Evolutionary conservation across 1,139 yeast genomes (phyloP), one percentile per base, ranked within the genome.

Genomic region (Suhomyces anneliseae): DNA sequence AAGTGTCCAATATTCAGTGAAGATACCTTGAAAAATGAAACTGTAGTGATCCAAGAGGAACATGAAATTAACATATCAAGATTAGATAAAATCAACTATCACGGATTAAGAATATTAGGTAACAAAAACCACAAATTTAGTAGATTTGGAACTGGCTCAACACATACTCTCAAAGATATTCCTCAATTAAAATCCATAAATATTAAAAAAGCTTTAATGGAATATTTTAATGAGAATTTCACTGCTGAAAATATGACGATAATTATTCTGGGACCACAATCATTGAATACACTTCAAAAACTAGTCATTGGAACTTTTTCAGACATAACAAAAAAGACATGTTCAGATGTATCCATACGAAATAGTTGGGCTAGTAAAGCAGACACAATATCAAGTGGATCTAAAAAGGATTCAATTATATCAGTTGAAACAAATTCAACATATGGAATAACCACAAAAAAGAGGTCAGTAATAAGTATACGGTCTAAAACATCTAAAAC

Each of bases 211-310:
- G 54, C 51, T 27, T 49, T 77, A 11, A 36, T 47, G 1, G 40
- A 52, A 1, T 74, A 70, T 55, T 77, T 65, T 48, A 39, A 61
- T 1, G 26, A 48, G 0, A 54, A 70, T 45, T 80, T 67, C 48
- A 42, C 45, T 6, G 60, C 78, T 0, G 58, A 60, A 6, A 82
- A 74, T 41, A 78, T 83, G 78, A 66, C 80, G 0, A 46, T 85
- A 32, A 87, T 85, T 1, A 54, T 86, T 2, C 72, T 78, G 54
- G 85, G 90, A 0, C 82, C 89, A 0, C 85, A 83, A 49, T 82
- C 90, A 0, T 55, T 84, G 38, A 82, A 82, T 51, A 63, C 68
- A 34, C 60, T 86, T 37, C 80, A 78, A 44, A 84, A 80, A 54
- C 49, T 82, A 15, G 83, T 82, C 0, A 40, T 70, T 2, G 39